Evolutionary conservation across 2,329 filamentous ascomycete species (phyloP).

Genomic region (Aspergillus melleus): DNA sequence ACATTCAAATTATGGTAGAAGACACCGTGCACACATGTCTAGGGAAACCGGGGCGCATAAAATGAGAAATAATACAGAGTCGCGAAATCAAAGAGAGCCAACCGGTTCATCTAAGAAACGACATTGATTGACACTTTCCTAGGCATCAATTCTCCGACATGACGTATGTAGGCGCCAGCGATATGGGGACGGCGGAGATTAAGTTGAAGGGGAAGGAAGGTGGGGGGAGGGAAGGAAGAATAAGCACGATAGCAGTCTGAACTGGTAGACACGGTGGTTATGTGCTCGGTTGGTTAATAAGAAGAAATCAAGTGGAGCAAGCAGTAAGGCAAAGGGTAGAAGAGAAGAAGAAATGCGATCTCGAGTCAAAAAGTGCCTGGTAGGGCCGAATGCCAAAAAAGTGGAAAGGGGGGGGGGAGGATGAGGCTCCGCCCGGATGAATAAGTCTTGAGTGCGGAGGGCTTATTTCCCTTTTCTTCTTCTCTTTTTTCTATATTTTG

Average conservation of each 20-base stretch:
- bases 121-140: neutral
- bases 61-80: too few species aligned
- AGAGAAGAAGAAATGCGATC: neutral
- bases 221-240: neutral
- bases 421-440: neutral
- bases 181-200: neutral
- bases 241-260: neutral
- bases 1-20: too few species aligned
- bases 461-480: too few species aligned
- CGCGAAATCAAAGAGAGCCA: too few species aligned
- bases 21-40: too few species aligned
- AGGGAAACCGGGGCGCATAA: too few species aligned
- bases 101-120: too few species aligned
- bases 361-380: neutral
- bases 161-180: neutral
- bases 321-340: neutral
- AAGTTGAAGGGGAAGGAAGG: neutral
- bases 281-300: neutral
- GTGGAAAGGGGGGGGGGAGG: too few species aligned
- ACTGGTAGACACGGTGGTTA: neutral
- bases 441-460: neutral
- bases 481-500: too few species aligned
- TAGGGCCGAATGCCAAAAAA: neutral
- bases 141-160: neutral
- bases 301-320: neutral